Evolutionary conservation across 306 rosid species (phyloP).

Genomic region (Cicer judaicum): DNA sequence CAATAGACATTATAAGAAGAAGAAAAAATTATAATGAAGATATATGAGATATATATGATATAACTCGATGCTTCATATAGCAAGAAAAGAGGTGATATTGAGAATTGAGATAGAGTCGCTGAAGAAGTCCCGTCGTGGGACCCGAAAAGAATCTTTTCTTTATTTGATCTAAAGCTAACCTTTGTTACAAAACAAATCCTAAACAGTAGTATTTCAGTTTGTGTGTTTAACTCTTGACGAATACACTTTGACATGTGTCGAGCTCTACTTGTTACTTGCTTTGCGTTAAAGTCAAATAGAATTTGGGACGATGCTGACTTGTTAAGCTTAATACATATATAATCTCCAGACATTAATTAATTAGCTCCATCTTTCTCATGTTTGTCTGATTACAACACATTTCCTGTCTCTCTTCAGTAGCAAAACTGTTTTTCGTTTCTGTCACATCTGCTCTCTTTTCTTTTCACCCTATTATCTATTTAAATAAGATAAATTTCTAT

Average conservation of each 20-base stretch:
- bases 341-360: constrained; percentile 34
- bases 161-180: constrained; percentile 6
- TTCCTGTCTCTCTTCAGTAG: constrained; percentile 28
- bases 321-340: constrained; percentile 33
- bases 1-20: no score
- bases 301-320: constrained; percentile 45
- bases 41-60: no score
- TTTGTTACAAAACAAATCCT: background rate
- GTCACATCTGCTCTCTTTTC: constrained; percentile 23
- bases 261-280: constrained; percentile 21
- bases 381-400: constrained; percentile 34
- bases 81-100: no score
- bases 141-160: background rate
- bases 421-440: constrained; percentile 40
- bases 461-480: background rate
- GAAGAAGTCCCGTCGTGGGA: no score
- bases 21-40: no score
- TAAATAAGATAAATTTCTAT: no score
- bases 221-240: background rate
- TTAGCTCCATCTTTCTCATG: constrained; percentile 25
- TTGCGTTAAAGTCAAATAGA: constrained; percentile 30
- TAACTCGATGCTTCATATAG: no score
- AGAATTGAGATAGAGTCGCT: no score
- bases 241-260: constrained; percentile 37
- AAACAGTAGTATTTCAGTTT: background rate